phyloP scores from a whole-genome alignment of 2,329 filamentous ascomycete species.

The Trichoderma oligosporum region DNA sequence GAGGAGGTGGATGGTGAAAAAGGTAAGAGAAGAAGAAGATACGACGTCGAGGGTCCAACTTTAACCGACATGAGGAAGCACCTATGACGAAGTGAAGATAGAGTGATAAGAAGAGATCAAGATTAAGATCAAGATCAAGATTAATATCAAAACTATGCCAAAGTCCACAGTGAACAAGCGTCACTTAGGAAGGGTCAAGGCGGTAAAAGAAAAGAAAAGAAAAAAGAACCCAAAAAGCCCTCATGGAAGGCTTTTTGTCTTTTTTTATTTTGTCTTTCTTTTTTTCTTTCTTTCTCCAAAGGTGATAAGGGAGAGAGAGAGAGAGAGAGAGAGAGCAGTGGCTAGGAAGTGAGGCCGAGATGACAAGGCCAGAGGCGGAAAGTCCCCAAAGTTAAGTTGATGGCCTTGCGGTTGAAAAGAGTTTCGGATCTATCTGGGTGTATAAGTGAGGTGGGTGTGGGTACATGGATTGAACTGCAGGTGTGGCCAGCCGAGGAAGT shows the following conservation, averaged over 20 bases:
- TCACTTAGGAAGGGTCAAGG: neutral
- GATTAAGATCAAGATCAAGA: too few species aligned
- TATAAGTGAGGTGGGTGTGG: constrained; percentile 12
- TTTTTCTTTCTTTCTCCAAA: too few species aligned
- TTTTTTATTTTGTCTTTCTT: too few species aligned
- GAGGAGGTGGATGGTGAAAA: constrained; percentile 25
- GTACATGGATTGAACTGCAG: constrained; percentile 12
- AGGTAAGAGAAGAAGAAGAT: constrained; percentile 23
- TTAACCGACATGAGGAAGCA: constrained; percentile 31
- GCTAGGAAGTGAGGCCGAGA: constrained; percentile 16
- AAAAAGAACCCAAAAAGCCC: neutral
- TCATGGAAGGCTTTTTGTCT: neutral
- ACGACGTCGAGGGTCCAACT: constrained; percentile 24
- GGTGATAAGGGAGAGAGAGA: constrained; percentile 3
- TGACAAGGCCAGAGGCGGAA: constrained; percentile 5
- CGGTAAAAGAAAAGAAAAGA: neutral
- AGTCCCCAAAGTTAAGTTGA: constrained; percentile 2
- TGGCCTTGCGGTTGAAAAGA: neutral
- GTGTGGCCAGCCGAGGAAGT: constrained; percentile 11
- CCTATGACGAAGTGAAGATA: constrained; percentile 10
- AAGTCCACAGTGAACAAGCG: constrained; percentile 20
- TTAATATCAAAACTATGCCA: too few species aligned
- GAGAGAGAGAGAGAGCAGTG: neutral
- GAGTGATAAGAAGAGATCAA: neutral
- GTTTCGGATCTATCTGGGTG: constrained; percentile 5